Percentiles rank a stretch among this genome's conserved stretches.
These are phyloP conservation scores for Botrytis tulipae DNA, from an alignment of 2,329 filamentous ascomycete species.

Conservation along the genomic window DNA sequence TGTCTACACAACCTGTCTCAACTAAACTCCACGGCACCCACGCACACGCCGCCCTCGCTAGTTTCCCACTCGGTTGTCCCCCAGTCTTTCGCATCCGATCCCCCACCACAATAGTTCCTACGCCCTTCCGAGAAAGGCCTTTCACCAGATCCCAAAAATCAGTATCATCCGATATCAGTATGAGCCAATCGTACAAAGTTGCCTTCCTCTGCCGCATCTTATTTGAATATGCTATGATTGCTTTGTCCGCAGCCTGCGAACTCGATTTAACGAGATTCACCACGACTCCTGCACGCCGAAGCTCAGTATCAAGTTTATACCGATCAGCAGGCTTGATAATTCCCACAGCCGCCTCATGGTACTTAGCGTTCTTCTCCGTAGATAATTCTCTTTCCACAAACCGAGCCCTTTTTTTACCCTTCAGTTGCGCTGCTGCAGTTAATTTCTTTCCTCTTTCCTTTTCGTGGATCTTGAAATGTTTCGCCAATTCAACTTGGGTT, in stretches of 20 bases:
- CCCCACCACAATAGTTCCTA: neutral
- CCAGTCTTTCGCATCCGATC: neutral
- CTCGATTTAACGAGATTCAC: neutral
- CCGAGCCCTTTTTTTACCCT: neutral
- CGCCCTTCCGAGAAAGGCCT: neutral
- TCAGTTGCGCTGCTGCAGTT: neutral
- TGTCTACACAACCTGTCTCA: neutral
- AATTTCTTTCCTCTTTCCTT: neutral
- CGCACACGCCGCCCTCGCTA: neutral
- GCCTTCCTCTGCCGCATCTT: neutral
- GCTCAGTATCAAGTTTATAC: constrained; percentile 1
- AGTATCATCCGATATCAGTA: constrained; percentile 5
- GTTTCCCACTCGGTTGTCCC: neutral
- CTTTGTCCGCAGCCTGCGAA: neutral
- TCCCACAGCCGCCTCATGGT: neutral
- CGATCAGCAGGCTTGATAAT: neutral
- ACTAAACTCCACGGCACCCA: neutral
- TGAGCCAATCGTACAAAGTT: neutral
- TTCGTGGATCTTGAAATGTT: neutral
- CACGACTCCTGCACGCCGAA: neutral
- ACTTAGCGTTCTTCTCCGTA: neutral
- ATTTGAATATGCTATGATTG: neutral
- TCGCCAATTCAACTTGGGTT: neutral
- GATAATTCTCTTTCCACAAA: neutral
- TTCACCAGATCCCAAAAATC: neutral